Evolutionary conservation across 2,329 filamentous ascomycete species (phyloP).

Genomic region (Tolypocladium nubicola): DNA sequence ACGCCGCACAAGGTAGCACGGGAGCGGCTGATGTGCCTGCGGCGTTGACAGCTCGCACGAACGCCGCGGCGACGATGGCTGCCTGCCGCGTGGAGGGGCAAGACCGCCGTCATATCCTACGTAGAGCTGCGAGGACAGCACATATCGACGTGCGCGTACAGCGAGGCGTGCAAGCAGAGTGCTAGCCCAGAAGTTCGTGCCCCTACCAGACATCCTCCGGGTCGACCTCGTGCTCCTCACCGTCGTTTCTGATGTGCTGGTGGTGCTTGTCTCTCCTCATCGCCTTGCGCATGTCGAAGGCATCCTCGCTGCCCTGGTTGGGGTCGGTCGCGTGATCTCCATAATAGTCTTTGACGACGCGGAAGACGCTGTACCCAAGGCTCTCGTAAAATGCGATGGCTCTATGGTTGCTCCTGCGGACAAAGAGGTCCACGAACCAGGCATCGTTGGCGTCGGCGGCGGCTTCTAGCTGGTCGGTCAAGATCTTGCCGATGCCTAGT

Average conservation of each 20-base stretch:
- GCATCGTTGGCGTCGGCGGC: constrained; percentile 72
- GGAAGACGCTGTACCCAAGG: constrained; percentile 86
- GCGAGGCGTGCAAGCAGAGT: neutral
- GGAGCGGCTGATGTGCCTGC: neutral
- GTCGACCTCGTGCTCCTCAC: constrained; percentile 65
- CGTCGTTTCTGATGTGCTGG: constrained; percentile 70
- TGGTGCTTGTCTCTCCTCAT: constrained; percentile 68
- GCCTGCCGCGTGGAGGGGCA: neutral
- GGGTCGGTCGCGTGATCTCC: constrained; percentile 66
- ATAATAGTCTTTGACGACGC: constrained; percentile 86
- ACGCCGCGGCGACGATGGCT: neutral
- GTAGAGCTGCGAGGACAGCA: neutral
- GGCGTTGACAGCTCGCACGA: neutral
- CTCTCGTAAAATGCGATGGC: constrained; percentile 83
- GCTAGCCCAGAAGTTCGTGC: neutral
- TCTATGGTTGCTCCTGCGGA: constrained; percentile 75
- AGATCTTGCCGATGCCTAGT: constrained; percentile 73
- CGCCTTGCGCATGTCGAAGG: constrained; percentile 93
- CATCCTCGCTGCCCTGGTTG: constrained; percentile 63
- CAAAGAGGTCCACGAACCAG: constrained; percentile 95
- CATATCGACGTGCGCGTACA: neutral
- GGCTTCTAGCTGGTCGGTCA: constrained; percentile 74
- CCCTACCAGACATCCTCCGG: constrained; percentile 76
- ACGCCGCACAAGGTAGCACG: no score
- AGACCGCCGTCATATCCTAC: neutral